Evolutionary conservation across 208 protist species (phyloP), one percentile per base, ranked within the genome.

Genomic region (Lotmaria passim): DNA sequence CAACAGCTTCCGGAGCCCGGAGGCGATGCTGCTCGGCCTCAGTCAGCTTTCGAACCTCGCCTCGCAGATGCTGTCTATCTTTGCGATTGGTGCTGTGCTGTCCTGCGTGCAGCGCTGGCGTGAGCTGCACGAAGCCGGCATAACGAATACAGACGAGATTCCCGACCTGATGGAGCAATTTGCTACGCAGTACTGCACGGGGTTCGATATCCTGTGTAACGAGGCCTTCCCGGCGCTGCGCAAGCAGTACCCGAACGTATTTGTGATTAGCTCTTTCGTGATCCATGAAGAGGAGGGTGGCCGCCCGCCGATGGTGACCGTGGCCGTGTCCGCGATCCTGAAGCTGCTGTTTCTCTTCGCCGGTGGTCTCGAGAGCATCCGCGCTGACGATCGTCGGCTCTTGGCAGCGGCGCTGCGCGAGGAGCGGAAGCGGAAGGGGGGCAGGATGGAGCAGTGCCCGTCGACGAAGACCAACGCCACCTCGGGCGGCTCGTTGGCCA

Each of bases 331-430:
- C 24, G 53, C 62, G 1, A 53, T 87, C 8, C 46, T 86, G 24
- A 90, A 90, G 63, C 73, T 87, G 17, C 65, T 90, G 39, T 87
- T 80, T 51, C 70, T 90, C 31, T 87, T 90, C 63, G 81, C 85
- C 19, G 85, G 85, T 23, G 85, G 85, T 12, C 66, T 83, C 60
- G 71, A 57, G 60, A 85, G 71, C 66, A 90, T 90, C 75, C 67
- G 70, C 41, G 85, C 85, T 1, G 85, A 90, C 39, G 85, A 90
- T 36, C 75, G 74, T 12, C 71, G 78, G 15, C 19, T 53, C 23
- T 53, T 70, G n/a, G 53, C 60, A 3, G 26, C 61, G n/a, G 66
- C 62, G 23, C 7, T 76, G 31, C 6, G 21, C 33, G 62, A 76
- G 28, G 62, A 69, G 48, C 70, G 23, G 39, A 21, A 30, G n/a